Conservation (phyloP, 2,329 filamentous ascomycete species). For the Fusarium continuum region DNA sequence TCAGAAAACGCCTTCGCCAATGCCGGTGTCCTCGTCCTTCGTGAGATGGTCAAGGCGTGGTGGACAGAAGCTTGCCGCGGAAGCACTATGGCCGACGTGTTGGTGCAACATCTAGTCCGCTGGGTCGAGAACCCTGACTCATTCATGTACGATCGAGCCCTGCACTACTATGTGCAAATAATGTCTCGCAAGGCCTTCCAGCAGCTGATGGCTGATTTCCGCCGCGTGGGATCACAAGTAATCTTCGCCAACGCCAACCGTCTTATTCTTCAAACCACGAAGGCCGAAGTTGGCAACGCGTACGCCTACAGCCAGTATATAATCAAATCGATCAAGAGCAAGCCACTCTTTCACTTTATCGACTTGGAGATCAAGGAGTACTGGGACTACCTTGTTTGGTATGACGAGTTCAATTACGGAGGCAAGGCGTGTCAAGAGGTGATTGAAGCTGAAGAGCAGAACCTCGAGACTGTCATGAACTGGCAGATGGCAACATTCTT, state of each 20-base stretch:
- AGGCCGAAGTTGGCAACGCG: constrained; percentile 94
- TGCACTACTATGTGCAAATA: constrained; percentile 98
- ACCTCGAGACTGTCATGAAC: constrained; percentile 92
- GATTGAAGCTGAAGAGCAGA: constrained; percentile 75
- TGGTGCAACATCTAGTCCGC: constrained; percentile 95
- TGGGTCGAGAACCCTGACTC: constrained; percentile 96
- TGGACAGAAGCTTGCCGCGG: constrained; percentile 93
- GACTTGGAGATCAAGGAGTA: constrained; percentile 98
- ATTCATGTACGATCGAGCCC: constrained; percentile 91
- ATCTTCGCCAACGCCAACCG: constrained; percentile 94
- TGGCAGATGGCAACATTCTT: constrained; percentile 97
- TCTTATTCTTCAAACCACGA: constrained; percentile 92
- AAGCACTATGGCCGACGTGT: constrained; percentile 93
- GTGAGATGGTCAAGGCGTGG: constrained; percentile 99
- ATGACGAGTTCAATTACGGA: constrained; percentile 98
- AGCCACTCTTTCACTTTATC: constrained; percentile 95
- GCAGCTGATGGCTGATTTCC: constrained; percentile 96
- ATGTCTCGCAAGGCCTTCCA: constrained; percentile 98
- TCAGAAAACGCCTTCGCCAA: constrained; percentile 94
- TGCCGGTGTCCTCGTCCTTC: constrained; percentile 86
- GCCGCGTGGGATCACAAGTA: constrained; percentile 91
- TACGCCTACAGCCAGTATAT: constrained; percentile 98
- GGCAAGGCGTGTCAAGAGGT: constrained; percentile 90
- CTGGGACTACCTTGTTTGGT: constrained; percentile 99
- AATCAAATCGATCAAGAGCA: constrained; percentile 94